phyloP scores from a whole-genome alignment of 2,329 filamentous ascomycete species.

The Phialocephala sp. region DNA sequence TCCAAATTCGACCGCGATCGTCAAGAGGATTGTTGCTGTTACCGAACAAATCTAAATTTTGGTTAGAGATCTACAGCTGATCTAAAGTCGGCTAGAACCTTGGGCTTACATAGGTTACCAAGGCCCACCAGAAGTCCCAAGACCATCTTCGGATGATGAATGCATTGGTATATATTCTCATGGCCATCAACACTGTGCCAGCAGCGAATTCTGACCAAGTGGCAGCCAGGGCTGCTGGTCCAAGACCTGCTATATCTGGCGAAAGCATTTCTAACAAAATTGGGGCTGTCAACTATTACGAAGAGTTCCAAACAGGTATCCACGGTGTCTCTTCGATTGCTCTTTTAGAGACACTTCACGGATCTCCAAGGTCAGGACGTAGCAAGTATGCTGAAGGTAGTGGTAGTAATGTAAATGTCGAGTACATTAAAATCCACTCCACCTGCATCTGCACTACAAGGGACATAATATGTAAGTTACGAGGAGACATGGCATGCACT shows the following conservation, averaged over 20 bases:
- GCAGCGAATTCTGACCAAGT: constrained; percentile 3
- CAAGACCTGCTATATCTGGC: background rate
- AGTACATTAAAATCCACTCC: background rate
- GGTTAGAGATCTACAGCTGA: background rate
- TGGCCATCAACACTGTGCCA: background rate
- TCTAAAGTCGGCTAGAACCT: background rate
- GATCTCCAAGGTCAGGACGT: background rate
- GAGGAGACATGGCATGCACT: background rate
- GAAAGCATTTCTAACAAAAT: background rate
- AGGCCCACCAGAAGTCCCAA: constrained; percentile 1
- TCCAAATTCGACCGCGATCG: background rate
- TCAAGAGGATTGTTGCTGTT: background rate
- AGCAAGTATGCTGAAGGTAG: background rate
- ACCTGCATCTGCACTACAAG: background rate
- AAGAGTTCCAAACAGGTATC: background rate
- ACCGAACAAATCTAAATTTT: background rate
- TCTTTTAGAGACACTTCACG: background rate
- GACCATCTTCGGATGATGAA: constrained; percentile 5
- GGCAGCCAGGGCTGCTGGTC: background rate
- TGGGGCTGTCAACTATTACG: background rate
- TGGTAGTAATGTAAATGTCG: background rate
- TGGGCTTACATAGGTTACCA: background rate
- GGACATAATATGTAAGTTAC: background rate
- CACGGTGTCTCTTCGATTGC: background rate
- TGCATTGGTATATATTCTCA: background rate